These are phyloP conservation scores for Luffa aegyptiaca DNA, from an alignment of 306 rosid species.

Conservation along the genomic window DNA sequence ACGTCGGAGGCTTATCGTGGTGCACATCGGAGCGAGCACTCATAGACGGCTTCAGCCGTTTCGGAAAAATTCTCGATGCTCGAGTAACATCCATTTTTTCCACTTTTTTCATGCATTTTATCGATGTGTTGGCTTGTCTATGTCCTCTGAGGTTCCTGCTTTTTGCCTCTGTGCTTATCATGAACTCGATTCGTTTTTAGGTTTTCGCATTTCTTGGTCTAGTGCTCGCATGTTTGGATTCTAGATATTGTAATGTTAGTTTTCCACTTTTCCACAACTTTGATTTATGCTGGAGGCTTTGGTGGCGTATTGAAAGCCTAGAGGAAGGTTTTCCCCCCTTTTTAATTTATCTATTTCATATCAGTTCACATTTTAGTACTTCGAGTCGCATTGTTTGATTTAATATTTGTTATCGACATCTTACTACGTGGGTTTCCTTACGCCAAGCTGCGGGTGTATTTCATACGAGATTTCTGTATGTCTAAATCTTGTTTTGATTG, in stretches of 20 bases:
- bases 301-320: not conserved
- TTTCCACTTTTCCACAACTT: not conserved
- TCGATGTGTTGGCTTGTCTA: not conserved
- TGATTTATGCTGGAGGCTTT: not conserved
- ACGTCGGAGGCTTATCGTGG: conserved; percentile 25
- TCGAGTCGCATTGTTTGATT: not conserved
- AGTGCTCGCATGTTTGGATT: not conserved
- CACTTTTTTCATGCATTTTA: not conserved
- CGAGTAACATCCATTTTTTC: not conserved
- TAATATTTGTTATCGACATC: not conserved
- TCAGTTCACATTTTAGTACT: not conserved
- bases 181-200: not conserved
- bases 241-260: not conserved
- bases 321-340: not conserved
- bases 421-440: not conserved
- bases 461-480: not conserved
- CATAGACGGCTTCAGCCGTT: conserved; percentile 20
- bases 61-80: conserved; percentile 12
- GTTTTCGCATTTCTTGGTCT: not conserved
- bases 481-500: not conserved
- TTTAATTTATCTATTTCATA: too few relatives aligned
- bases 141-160: not conserved
- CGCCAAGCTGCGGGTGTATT: not conserved
- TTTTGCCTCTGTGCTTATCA: not conserved
- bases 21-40: conserved; percentile 11